Conservation (phyloP, 2,329 filamentous ascomycete species). For the Pseudogymnoascus sp. region DNA sequence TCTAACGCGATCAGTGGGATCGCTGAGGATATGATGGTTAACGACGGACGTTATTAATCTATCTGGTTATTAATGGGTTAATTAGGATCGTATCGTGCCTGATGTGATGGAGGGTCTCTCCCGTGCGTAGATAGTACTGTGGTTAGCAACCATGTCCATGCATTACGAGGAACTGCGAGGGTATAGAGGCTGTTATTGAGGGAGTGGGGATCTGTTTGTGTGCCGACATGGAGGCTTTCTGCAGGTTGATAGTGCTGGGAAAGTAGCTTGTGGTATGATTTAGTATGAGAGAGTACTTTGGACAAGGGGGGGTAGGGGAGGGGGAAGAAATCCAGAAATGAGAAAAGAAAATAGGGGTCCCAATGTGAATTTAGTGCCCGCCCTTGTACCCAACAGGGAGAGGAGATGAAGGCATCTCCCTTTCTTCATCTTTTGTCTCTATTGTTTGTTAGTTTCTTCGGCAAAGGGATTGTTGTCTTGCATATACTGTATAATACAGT, state of each 20-base stretch:
- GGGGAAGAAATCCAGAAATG: too few relatives aligned
- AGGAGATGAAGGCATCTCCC: too few relatives aligned
- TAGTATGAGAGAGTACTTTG: not conserved
- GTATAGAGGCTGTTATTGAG: not conserved
- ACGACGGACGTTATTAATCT: not conserved
- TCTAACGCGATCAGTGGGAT: not conserved
- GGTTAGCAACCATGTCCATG: not conserved
- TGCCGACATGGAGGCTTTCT: constrained; percentile 4
- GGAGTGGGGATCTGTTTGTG: not conserved
- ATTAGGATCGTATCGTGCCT: not conserved
- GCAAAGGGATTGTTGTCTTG: not conserved
- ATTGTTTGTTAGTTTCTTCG: not conserved
- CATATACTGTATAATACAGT: not conserved
- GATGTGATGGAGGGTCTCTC: not conserved
- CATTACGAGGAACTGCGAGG: not conserved
- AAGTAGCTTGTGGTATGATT: not conserved
- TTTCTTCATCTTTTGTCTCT: too few relatives aligned
- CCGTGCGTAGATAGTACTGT: not conserved
- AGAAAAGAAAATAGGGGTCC: too few relatives aligned
- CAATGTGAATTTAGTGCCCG: constrained; percentile 5
- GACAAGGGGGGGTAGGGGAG: not conserved
- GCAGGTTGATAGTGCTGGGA: not conserved
- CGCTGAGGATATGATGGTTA: not conserved
- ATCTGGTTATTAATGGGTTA: not conserved
- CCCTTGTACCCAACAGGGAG: not conserved